These are phyloP conservation scores for Pistacia integerrima DNA, from an alignment of 345 rosid genomes.

Conservation along the genomic window DNA sequence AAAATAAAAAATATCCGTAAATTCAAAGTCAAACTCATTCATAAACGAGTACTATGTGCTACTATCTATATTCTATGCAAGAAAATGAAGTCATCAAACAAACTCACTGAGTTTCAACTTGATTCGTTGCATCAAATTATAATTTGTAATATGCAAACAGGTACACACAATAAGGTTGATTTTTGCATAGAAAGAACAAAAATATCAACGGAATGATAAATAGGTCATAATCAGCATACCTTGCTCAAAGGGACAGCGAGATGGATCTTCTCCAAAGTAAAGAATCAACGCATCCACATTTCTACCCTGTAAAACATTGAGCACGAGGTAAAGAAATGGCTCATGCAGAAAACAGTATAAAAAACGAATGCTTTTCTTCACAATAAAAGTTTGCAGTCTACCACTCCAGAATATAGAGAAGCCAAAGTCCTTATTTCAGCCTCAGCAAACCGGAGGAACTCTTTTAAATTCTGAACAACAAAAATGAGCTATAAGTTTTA, in stretches of 20 bases:
- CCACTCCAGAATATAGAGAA: constrained; percentile 83
- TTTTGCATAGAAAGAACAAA: not conserved
- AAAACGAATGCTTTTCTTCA: not conserved
- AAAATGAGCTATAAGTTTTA: constrained; percentile 5
- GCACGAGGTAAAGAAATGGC: constrained; percentile 6
- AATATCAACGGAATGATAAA: not conserved
- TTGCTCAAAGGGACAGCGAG: constrained; percentile 90
- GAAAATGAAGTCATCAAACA: not conserved
- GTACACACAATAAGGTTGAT: not conserved
- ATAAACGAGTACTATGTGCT: no score
- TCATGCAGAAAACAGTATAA: constrained; percentile 1
- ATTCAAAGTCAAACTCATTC: no score
- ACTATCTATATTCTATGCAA: not conserved
- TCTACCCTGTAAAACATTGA: constrained; percentile 58
- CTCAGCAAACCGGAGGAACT: constrained; percentile 78
- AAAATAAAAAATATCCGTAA: no score
- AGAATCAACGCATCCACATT: constrained; percentile 85
- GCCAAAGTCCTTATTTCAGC: constrained; percentile 83
- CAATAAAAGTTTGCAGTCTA: constrained; percentile 31
- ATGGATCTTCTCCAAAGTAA: constrained; percentile 97
- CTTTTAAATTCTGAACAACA: constrained; percentile 59
- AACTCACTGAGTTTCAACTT: not conserved
- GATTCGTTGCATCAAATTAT: no score
- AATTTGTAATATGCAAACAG: not conserved
- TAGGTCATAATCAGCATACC: constrained; percentile 38